phyloP scores from a whole-genome alignment of 164 flowering plant genomes.

The Brasenia schreberi region DNA sequence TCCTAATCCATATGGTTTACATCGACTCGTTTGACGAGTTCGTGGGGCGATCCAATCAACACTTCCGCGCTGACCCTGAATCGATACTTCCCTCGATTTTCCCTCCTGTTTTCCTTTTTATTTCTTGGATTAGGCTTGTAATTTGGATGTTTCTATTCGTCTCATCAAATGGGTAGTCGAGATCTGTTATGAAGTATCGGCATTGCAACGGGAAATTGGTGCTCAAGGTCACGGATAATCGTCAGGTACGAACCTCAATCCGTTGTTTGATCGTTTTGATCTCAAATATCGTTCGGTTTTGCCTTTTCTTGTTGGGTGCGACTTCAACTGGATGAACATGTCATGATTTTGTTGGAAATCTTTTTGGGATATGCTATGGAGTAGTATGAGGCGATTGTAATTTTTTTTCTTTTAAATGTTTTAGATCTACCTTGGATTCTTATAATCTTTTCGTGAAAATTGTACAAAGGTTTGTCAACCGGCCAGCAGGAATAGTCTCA shows the following conservation, averaged over 20 bases:
- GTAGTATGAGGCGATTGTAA: too few species aligned
- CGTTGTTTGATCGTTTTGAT: too few species aligned
- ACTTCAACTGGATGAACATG: too few species aligned
- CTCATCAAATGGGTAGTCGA: constrained; percentile 15
- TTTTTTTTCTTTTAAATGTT: too few species aligned
- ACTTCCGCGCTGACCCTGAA: constrained; percentile 77
- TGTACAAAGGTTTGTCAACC: too few species aligned
- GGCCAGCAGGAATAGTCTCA: too few species aligned
- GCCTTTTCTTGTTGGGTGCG: too few species aligned
- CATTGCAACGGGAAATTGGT: constrained; percentile 93
- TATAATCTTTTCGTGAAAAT: too few species aligned
- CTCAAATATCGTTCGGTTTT: too few species aligned
- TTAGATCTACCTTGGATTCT: neutral
- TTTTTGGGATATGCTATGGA: too few species aligned
- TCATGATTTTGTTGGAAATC: too few species aligned
- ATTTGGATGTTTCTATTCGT: neutral
- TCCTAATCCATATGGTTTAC: constrained; percentile 56
- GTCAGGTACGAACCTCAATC: constrained; percentile 37
- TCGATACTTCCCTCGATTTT: constrained; percentile 30
- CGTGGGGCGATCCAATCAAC: constrained; percentile 72
- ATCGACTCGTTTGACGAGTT: constrained; percentile 87
- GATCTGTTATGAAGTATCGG: constrained; percentile 75
- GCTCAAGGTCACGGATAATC: constrained; percentile 87
- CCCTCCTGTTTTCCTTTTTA: neutral
- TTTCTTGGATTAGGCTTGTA: neutral